Evolutionary conservation across 2,329 filamentous ascomycete species (phyloP).

Genomic region (Aspergillus thermomutatus): DNA sequence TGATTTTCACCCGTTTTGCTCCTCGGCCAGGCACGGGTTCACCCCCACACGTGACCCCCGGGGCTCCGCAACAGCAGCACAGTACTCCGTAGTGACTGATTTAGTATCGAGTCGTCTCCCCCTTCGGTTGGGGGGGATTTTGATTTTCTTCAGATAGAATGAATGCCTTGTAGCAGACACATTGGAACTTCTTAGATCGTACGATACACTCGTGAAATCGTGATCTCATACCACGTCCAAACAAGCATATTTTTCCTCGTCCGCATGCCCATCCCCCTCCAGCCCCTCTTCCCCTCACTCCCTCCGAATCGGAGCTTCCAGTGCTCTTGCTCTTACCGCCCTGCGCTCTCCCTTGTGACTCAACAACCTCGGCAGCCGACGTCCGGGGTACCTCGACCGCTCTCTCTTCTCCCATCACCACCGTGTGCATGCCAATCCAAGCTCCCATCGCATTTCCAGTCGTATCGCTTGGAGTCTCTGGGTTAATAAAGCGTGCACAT

Average conservation of each 20-base stretch:
- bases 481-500: slow-evolving; percentile 6
- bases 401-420: not conserved
- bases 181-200: not conserved
- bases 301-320: not conserved
- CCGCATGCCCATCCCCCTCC: not conserved
- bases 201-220: not conserved
- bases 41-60: slow-evolving; percentile 25
- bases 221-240: not conserved
- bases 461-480: not conserved
- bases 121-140: not conserved
- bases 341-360: not conserved
- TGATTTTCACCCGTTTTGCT: slow-evolving; percentile 3
- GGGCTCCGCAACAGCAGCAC: slow-evolving; percentile 21
- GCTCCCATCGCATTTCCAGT: not conserved
- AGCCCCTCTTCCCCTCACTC: not conserved
- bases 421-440: not conserved
- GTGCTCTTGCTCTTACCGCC: not conserved
- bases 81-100: slow-evolving; percentile 9
- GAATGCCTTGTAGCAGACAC: not conserved
- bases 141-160: not conserved
- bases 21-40: slow-evolving; percentile 21
- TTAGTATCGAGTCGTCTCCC: not conserved
- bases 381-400: not conserved
- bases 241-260: not conserved
- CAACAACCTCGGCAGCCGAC: not conserved